Evolutionary conservation across 352 stramenopile species (phyloP), one percentile per base, ranked within the genome.

Genomic region (Nothophytophthora sp.): DNA sequence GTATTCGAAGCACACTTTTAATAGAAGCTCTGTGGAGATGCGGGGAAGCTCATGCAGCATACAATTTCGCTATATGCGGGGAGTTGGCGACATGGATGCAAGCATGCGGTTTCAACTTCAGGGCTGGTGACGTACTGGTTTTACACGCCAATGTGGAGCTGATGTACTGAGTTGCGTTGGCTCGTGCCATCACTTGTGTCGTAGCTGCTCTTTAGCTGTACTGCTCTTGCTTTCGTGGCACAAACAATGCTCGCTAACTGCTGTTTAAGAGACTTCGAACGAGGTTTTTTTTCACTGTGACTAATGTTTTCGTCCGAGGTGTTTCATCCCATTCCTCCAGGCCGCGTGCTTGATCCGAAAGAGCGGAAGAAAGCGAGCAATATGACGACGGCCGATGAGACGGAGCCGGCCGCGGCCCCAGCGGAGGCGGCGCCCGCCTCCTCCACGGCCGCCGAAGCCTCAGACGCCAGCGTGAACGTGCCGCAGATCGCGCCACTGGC

Each of bases 401-500:
- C 48, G 48, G 48, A 49, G 38, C 33, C 22, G 8, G 38, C 20
- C 12, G 51, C 64, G 22, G 42, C 38, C 4, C 19, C 34, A 11
- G 30, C 33, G 13, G 36, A 38, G 24, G 28, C 44, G 16, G 12
- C 20, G n/a, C 10, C 53, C 8, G 29, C 50, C 15, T 42, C 23
- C 23, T 32, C 54, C 11, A 34, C 7, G 9, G 50, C 52, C 39
- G 23, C 53, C 8, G 54, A 51, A 9, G 42, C 45, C 28, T 43
- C 48, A 1, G 70, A 76, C 28, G 29, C 42, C 27, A 68, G 60
- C 47, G 73, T 85, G 40, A 81, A 66, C 43, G 74, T 92, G 50
- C 81, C 81, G 39, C 78, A 90, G 71, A 96, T 97, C 58, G 86
- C 88, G 52, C 89, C 90, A 24, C 68, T 97, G 30, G 88, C 90